Base-by-base conservation (phyloP, 2,329 filamentous ascomycete species). In the Botrytis tulipae region DNA sequence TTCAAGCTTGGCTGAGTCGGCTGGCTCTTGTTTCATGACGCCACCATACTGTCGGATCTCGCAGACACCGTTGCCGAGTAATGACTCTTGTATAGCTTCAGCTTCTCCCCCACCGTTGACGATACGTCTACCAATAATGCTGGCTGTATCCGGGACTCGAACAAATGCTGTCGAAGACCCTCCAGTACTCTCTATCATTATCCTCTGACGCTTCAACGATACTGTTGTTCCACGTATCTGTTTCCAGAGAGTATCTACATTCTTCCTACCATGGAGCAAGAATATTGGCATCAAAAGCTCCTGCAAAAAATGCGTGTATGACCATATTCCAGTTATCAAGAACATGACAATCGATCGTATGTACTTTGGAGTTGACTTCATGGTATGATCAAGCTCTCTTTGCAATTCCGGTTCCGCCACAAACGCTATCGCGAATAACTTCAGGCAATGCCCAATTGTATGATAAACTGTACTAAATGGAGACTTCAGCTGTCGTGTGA, bases 121-220 rank as follows among this genome's bases (percentile, higher is more conserved):
- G n/a, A 57, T n/a, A 44, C 16, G n/a, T 42, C 46, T 32, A 44
- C 25, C 60, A 18, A 35, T 32, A 22, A 42, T 25, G 25, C 60
- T 66, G 48, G 60, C 75, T 29, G 75, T 70, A 42, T 77, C 75
- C 7, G 69, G 71, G 10, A 74, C 57, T 40, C 75, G 76, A 46
- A 79, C 81, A 76, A 88, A 88, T 18, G 84, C 85, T 22, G 86
- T 87, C 65, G 84, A 85, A 0, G 83, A 82, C 0, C 86, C 85
- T 14, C 86, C 84, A 18, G 84, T 81, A 73, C 83, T 84, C 73
- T 85, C 83, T 46, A 88, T 84, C n/a, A 85, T 76, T 66, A 86
- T 80, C 51, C 84, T 81, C 72, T 83, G 70, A 35, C 60, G 44
- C 67, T 74, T 74, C 25, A 62, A 69, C n/a, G 54, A 73, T 25